Percentiles rank a stretch among this genome's conserved stretches.
phyloP scores from a whole-genome alignment of 495 filamentous ascomycete species.

The Talaromyces thailandensis region DNA sequence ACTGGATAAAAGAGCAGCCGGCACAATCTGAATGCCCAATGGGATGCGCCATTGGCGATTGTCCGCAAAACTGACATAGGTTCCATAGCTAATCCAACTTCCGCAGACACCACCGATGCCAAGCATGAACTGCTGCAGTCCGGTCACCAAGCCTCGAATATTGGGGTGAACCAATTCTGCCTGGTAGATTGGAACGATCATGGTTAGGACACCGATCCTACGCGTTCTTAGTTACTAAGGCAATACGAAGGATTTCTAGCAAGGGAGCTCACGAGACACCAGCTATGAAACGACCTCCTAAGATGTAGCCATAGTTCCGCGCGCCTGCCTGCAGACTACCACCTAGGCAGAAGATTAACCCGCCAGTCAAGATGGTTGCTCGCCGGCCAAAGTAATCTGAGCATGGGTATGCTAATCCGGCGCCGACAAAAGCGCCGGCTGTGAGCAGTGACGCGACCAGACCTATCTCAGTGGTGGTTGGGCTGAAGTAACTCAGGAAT shows the following conservation, averaged over 20 bases:
- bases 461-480: constrained; percentile 19
- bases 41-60: background rate
- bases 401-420: constrained; percentile 27
- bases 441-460: constrained; percentile 66
- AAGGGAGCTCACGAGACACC: background rate
- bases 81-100: constrained; percentile 10
- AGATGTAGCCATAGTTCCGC: constrained; percentile 17
- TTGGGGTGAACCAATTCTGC: constrained; percentile 15
- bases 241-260: background rate
- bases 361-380: constrained; percentile 32
- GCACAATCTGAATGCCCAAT: background rate
- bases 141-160: constrained; percentile 14
- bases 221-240: constrained; percentile 5
- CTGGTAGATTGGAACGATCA: constrained; percentile 18
- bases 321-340: constrained; percentile 36
- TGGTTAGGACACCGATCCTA: constrained; percentile 45
- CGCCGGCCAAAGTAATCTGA: constrained; percentile 33
- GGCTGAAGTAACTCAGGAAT: background rate
- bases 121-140: constrained; percentile 16
- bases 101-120: constrained; percentile 14
- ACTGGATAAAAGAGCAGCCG: background rate
- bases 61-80: background rate
- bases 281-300: background rate
- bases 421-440: constrained; percentile 32
- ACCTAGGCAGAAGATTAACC: constrained; percentile 34